Base-by-base conservation (phyloP, 495 filamentous ascomycete genomes). In the Lepidopterella palustris region DNA sequence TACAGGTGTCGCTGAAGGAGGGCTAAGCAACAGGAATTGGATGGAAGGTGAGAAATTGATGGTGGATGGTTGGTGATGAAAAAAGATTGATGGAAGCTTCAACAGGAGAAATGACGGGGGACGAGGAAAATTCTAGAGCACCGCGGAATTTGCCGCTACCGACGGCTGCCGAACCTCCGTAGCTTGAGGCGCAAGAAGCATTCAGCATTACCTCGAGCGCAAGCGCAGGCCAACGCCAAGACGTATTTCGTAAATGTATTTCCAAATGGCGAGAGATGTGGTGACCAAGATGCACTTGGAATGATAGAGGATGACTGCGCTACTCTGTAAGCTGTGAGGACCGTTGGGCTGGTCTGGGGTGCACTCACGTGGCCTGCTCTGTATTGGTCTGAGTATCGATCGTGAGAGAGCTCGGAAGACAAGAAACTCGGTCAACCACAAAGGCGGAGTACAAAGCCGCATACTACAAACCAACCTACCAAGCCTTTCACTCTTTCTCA, bases 1-100 rank as follows among this genome's bases (percentile, higher is more conserved):
- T 39, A 52, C 48, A 55, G 62, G 26, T 55, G 60, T 47, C 60
- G 60, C 55, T 39, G 35, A 40, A 31, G 60, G 63, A 76, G 49
- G 62, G 57, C 29, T 53, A 59, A 66, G 65, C 55, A 67, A 66
- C 35, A 32, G 51, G 51, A 25, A 32, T 23, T 20, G 20, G 27
- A n/a, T 21, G 48, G 53, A 49, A 39, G 29, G 8, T 42, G 32
- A 18, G 31, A 57, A 59, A 49, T 57, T 53, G 54, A 58, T 24
- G 50, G 35, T 31, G 53, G 27, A 23, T 11, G 15, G 23, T 28
- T 18, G 51, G 11, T 11, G 51, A 53, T 20, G 47, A 13, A 51
- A 21, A 51, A 21, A 10, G 26, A 51, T 51, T 51, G 47, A 28
- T 25, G 23, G 55, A 31, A 53, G 55, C 18, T 47, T 23, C 13